Percentiles rank a stretch among this genome's conserved stretches.
These are phyloP conservation scores for Pseudogymnoascus sp. DNA, from an alignment of 2,329 filamentous ascomycete genomes.

Conservation along the genomic window DNA sequence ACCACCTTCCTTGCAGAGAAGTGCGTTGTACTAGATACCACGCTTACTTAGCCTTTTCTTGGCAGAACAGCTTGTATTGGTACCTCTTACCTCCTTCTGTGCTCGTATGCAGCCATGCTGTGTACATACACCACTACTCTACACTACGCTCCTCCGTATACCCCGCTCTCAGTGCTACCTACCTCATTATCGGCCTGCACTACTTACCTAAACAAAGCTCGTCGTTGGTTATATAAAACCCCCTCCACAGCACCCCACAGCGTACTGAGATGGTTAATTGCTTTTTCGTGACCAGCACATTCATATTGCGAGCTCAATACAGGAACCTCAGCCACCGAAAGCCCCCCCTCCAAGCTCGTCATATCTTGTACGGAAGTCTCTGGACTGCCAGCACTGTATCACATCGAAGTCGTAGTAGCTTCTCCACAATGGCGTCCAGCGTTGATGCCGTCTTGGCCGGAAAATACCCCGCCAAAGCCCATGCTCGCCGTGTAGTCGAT, in stretches of 20 bases:
- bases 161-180: not conserved
- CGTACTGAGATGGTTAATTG: not conserved
- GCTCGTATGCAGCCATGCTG: not conserved
- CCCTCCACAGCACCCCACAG: not conserved
- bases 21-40: not conserved
- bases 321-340: not conserved
- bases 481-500: slow-evolving; percentile 75
- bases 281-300: slow-evolving; percentile 4
- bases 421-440: slow-evolving; percentile 8
- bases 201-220: slow-evolving; percentile 1
- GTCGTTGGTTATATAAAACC: slow-evolving; percentile 2
- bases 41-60: not conserved
- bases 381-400: not conserved
- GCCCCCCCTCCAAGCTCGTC: not conserved
- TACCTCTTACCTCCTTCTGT: not conserved
- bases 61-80: not conserved
- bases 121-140: not conserved
- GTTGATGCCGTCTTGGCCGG: slow-evolving; percentile 40
- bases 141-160: not conserved
- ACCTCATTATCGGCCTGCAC: not conserved
- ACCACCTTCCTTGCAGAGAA: slow-evolving; percentile 1
- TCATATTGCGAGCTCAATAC: slow-evolving; percentile 2
- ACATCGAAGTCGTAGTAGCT: not conserved
- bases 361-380: not conserved
- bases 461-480: slow-evolving; percentile 76